Percentiles rank a stretch among this genome's conserved stretches.
phyloP scores from a whole-genome alignment of 371 early-diverging fungal species.

The Actinomucor elegans region DNA sequence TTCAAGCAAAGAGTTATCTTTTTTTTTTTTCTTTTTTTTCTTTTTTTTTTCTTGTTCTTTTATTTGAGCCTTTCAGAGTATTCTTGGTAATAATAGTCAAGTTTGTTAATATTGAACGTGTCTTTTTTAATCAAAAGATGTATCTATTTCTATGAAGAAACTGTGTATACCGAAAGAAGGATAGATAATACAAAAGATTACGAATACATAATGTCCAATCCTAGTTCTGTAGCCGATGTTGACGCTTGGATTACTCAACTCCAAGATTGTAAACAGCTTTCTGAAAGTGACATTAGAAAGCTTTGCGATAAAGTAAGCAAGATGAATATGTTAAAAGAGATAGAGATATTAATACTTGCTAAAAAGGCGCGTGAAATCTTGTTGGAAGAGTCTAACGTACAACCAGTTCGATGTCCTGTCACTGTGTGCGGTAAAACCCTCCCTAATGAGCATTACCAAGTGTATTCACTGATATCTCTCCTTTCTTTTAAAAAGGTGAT shows the following conservation, averaged over 20 bases:
- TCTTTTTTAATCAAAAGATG: too few relatives aligned
- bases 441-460: conserved; percentile 10
- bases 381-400: conserved; percentile 94
- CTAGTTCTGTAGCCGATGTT: conserved; percentile 51
- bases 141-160: too few relatives aligned
- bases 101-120: too few relatives aligned
- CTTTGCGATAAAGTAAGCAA: conserved; percentile 88
- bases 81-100: too few relatives aligned
- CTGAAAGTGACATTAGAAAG: conserved; percentile 92
- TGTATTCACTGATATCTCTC: too few relatives aligned
- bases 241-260: conserved; percentile 92
- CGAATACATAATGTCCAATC: conserved; percentile 30
- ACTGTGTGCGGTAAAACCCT: conserved; percentile 86
- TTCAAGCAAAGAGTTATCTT: neutral
- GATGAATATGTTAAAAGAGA: neutral
- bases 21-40: neutral
- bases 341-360: neutral
- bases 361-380: conserved; percentile 88
- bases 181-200: neutral
- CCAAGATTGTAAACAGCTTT: conserved; percentile 87
- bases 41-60: neutral
- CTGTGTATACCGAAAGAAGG: neutral
- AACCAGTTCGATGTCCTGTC: conserved; percentile 94
- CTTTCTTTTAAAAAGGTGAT: conserved; percentile 68
- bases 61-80: too few relatives aligned